Conservation (phyloP, 2,329 filamentous ascomycete genomes). For the Verticillium zaregamsianum region DNA sequence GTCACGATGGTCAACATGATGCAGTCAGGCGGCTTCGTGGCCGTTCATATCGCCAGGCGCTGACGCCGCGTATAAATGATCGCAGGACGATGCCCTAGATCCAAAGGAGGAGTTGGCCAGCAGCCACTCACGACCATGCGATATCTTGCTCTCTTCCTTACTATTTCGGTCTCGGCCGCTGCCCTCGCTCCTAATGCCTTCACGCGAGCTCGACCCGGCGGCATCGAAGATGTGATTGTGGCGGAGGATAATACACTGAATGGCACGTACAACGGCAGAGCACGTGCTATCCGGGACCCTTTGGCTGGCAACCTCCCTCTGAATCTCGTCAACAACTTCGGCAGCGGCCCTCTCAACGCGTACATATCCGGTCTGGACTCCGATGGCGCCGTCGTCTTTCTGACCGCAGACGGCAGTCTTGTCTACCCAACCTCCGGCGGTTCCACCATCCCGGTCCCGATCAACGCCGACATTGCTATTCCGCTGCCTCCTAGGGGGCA, state of each 20-base stretch:
- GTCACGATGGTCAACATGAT: background rate
- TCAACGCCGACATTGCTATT: conserved; percentile 38
- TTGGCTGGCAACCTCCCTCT: conserved; percentile 18
- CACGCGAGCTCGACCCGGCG: conserved; percentile 26
- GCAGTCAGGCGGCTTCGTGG: background rate
- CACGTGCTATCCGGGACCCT: background rate
- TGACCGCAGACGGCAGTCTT: conserved; percentile 33
- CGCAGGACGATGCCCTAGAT: no score
- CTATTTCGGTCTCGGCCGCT: background rate
- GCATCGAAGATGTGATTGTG: conserved; percentile 26
- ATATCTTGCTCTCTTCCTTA: conserved; percentile 7
- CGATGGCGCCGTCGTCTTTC: conserved; percentile 34
- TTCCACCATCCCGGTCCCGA: conserved; percentile 26
- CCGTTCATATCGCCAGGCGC: background rate
- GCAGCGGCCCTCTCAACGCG: conserved; percentile 31
- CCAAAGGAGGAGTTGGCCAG: background rate
- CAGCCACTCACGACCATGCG: conserved; percentile 3
- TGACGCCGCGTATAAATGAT: background rate
- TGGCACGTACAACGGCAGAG: conserved; percentile 22
- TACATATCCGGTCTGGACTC: conserved; percentile 42
- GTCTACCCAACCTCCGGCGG: conserved; percentile 36
- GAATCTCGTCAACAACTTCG: conserved; percentile 39
- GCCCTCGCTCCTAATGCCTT: conserved; percentile 16
- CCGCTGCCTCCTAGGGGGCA: conserved; percentile 31
- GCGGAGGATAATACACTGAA: conserved; percentile 35